A percentile compares a stretch with the other conserved stretches of the same genome.
Conservation (phyloP, 768 basidiomycete species). For the Tricholomella constricta region DNA sequence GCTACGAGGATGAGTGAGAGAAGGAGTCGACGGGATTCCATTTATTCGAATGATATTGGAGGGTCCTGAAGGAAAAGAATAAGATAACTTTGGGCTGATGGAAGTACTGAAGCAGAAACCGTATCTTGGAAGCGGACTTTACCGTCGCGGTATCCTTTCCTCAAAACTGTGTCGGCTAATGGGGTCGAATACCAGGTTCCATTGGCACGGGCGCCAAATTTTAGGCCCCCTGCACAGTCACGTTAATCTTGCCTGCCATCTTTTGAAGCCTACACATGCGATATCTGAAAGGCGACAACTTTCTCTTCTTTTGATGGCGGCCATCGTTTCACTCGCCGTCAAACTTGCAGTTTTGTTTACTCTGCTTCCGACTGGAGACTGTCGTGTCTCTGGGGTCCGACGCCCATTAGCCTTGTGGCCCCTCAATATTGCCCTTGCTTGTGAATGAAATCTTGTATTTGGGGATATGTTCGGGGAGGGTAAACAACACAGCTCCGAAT, state of each 20-base stretch:
- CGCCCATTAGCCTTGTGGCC: no score
- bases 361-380: no score
- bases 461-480: not conserved
- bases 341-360: not conserved
- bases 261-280: no score
- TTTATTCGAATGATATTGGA: not conserved
- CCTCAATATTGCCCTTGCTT: no score
- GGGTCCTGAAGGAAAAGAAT: not conserved
- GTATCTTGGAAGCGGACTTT: not conserved
- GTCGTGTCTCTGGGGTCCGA: no score
- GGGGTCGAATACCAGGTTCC: not conserved
- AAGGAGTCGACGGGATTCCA: not conserved
- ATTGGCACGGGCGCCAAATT: not conserved
- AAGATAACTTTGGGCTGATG: not conserved
- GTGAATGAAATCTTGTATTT: not conserved
- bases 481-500: not conserved
- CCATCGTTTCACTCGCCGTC: no score
- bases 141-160: not conserved
- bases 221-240: no score
- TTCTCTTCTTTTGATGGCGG: no score
- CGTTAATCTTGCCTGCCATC: no score
- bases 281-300: no score
- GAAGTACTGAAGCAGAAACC: not conserved
- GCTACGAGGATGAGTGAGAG: slow-evolving; percentile 67
- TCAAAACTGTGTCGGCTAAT: not conserved